Conservation (phyloP, 441 rosid species). For the Mallotus japonicus region DNA sequence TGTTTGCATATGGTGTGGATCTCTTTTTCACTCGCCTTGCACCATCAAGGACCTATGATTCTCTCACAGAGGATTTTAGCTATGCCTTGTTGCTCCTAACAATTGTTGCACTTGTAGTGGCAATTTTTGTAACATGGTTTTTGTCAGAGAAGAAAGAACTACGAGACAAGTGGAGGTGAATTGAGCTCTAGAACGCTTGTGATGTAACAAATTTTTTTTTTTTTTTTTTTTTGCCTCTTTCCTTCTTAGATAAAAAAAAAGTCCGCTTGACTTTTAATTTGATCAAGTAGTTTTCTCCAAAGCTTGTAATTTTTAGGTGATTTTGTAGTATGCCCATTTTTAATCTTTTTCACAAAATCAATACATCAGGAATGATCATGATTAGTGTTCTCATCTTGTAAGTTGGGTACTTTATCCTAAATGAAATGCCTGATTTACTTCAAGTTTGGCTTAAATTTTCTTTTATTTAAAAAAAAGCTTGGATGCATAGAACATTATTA, state of each 20-base stretch:
- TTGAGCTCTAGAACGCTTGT: constrained; percentile 3
- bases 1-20: constrained; percentile 89
- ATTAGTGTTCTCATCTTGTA: not conserved
- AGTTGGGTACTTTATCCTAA: not conserved
- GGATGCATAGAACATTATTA: no score
- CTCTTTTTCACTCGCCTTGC: constrained; percentile 92
- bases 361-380: not conserved
- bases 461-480: not conserved
- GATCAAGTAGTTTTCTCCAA: constrained; percentile 14
- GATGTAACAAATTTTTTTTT: constrained; percentile 9
- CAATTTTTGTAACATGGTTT: constrained; percentile 85
- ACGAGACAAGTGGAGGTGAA: constrained; percentile 88
- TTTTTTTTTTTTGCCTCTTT: no score
- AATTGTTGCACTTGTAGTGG: constrained; percentile 76
- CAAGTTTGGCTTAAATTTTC: not conserved
- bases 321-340: constrained; percentile 22
- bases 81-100: constrained; percentile 92
- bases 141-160: constrained; percentile 93
- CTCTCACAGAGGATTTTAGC: constrained; percentile 95
- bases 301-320: constrained; percentile 24
- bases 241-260: not conserved
- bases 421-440: not conserved
- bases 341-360: not conserved
- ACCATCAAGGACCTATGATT: constrained; percentile 97
- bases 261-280: constrained; percentile 15